Percentiles rank a stretch among this genome's conserved stretches.
phyloP scores from a whole-genome alignment of 228 moss, liverwort and hornwort species.

The Sphagnum fallax region DNA sequence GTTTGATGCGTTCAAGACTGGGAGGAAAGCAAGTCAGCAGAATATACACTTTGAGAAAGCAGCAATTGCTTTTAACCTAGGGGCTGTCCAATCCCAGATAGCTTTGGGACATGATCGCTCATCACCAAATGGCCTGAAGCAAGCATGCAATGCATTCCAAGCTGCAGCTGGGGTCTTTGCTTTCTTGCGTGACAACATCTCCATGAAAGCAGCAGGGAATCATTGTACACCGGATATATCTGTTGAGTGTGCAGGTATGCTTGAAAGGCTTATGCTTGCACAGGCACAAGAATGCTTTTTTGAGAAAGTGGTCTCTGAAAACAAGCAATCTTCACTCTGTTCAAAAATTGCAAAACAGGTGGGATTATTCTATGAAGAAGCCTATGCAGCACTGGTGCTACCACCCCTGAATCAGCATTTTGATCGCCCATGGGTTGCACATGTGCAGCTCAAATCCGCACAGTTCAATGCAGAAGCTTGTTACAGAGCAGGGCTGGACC shows the following conservation, averaged over 20 bases:
- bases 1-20: conserved; percentile 97
- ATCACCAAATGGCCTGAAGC: conserved; percentile 67
- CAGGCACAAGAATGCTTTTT: conserved; percentile 99
- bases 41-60: conserved; percentile 99
- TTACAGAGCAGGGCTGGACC: conserved; percentile 89
- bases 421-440: conserved; percentile 95
- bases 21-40: conserved; percentile 86
- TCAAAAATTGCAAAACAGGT: conserved; percentile 99
- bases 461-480: conserved; percentile 98
- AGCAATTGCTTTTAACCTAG: conserved; percentile 92
- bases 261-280: conserved; percentile 95
- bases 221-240: conserved; percentile 83
- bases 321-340: conserved; percentile 71
- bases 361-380: conserved; percentile 91
- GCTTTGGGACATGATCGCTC: conserved; percentile 92
- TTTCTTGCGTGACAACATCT: conserved; percentile 86
- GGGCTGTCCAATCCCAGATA: conserved; percentile 90
- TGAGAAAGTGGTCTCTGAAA: conserved; percentile 83
- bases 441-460: conserved; percentile 97
- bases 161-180: conserved; percentile 96
- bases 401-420: conserved; percentile 93
- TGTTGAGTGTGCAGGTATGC: conserved; percentile 98
- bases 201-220: conserved; percentile 93
- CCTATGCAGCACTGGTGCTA: conserved; percentile 79
- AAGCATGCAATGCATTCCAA: conserved; percentile 90